Evolutionary conservation across 768 basidiomycete species (phyloP).

Genomic region (Lactarius akahatsu): DNA sequence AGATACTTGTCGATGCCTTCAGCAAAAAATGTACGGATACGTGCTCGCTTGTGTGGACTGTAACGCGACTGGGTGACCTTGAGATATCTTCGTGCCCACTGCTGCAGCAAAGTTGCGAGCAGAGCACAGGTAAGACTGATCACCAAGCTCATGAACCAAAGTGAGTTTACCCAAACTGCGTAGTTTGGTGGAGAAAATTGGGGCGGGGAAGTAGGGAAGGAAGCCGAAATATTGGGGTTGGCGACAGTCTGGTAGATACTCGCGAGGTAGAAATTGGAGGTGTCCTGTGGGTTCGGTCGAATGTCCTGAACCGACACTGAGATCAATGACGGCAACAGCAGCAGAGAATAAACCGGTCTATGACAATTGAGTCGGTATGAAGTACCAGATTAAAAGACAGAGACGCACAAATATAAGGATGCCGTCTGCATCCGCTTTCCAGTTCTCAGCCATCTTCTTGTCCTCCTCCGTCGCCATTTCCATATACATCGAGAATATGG

Average conservation of each 20-base stretch:
- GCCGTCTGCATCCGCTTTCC: not conserved
- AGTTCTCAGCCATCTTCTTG: not conserved
- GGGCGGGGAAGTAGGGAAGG: not conserved
- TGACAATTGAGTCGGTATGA: not conserved
- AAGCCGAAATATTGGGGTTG: not conserved
- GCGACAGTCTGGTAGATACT: not conserved
- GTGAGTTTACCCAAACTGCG: not conserved
- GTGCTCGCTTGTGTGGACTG: no score
- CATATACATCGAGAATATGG: not conserved
- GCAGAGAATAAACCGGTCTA: not conserved
- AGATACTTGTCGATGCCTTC: not conserved
- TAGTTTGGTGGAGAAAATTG: not conserved
- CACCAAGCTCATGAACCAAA: not conserved
- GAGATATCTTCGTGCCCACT: no score
- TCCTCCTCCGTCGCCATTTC: not conserved
- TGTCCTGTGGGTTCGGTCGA: not conserved
- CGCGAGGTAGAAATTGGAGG: not conserved
- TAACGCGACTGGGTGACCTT: no score
- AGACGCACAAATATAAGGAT: not conserved
- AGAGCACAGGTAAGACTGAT: not conserved
- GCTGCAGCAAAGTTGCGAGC: no score
- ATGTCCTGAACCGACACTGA: not conserved
- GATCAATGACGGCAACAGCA: not conserved
- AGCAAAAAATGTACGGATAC: no score
- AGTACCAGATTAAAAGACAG: no score